These are phyloP conservation scores for Populus tomentosa DNA, from an alignment of 441 rosid species.

Conservation along the genomic window DNA sequence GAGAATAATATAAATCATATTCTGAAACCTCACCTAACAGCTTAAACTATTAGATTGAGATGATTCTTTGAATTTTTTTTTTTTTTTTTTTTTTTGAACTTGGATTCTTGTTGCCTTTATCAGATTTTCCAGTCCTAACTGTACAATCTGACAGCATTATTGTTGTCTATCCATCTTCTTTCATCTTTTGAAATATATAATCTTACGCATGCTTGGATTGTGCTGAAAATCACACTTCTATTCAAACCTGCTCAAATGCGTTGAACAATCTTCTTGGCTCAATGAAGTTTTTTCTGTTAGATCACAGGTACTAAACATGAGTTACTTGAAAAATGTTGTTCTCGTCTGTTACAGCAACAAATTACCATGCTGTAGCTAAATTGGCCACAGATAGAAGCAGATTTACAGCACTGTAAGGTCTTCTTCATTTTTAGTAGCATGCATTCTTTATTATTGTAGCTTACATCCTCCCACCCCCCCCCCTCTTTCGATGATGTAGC, in stretches of 20 bases:
- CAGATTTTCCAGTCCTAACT: too few species aligned
- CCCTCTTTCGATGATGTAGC: not conserved
- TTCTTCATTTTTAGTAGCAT: too few species aligned
- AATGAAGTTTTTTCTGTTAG: not conserved
- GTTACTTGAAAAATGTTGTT: slow-evolving; percentile 2
- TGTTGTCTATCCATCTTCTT: not conserved
- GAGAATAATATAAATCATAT: too few species aligned
- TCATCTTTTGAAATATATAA: not conserved
- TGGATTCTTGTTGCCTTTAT: too few species aligned
- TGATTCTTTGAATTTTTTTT: too few species aligned
- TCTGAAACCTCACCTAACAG: too few species aligned
- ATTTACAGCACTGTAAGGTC: slow-evolving; percentile 80
- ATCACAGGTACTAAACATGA: not conserved
- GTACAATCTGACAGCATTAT: too few species aligned
- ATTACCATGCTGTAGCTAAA: slow-evolving; percentile 80
- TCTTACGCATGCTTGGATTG: not conserved
- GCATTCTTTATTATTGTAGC: not conserved
- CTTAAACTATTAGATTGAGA: too few species aligned
- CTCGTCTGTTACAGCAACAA: slow-evolving; percentile 49
- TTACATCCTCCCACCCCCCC: not conserved
- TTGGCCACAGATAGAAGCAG: slow-evolving; percentile 71
- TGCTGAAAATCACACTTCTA: not conserved
- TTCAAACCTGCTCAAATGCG: not conserved
- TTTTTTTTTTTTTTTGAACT: too few species aligned
- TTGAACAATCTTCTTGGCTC: not conserved